Percentiles rank a stretch among this genome's conserved stretches.
Conservation (phyloP, 495 filamentous ascomycete species). For the Amphirosellinia nigrospora region DNA sequence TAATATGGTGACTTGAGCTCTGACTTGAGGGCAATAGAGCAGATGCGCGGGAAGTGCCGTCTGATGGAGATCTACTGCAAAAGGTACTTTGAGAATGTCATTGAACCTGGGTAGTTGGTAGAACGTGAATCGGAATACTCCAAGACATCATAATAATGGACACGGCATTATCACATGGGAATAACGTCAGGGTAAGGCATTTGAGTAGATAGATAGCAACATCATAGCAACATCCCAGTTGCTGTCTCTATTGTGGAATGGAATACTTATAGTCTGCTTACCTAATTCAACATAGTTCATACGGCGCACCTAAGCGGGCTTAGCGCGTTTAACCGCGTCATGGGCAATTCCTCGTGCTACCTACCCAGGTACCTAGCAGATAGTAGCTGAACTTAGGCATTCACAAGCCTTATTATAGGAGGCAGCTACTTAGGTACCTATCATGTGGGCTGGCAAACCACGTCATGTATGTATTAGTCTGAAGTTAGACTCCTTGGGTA, state of each 20-base stretch:
- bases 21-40: not conserved
- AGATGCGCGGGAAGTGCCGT: not conserved
- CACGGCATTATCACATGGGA: too few species aligned
- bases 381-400: conserved; percentile 9
- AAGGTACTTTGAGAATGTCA: too few species aligned
- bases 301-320: not conserved
- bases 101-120: too few species aligned
- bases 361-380: too few species aligned
- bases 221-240: not conserved
- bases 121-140: too few species aligned
- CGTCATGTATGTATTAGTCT: not conserved
- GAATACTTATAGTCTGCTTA: not conserved
- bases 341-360: not conserved
- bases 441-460: conserved; percentile 3
- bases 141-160: too few species aligned
- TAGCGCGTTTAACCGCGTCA: not conserved
- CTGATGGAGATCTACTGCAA: not conserved
- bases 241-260: too few species aligned
- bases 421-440: too few species aligned
- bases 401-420: not conserved
- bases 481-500: too few species aligned
- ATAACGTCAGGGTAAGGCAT: too few species aligned
- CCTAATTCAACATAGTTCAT: not conserved
- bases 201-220: not conserved
- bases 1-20: not conserved